A percentile compares a stretch with the other conserved stretches of the same genome.
Evolutionary conservation across 805 yeast species (phyloP).

Genomic region (Candida ovalis): DNA sequence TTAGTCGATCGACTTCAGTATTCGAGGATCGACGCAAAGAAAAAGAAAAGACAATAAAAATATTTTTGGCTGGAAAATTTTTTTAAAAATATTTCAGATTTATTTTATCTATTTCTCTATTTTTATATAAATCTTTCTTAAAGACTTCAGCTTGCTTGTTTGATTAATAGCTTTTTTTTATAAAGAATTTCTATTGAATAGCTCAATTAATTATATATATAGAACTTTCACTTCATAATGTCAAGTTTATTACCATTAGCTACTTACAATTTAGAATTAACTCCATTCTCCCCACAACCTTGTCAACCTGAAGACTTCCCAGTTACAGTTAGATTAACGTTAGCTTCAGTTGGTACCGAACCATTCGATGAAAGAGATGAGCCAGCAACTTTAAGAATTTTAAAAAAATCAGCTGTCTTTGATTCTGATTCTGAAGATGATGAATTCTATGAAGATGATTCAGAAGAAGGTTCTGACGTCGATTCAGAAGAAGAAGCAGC

Average conservation of each 20-base stretch:
- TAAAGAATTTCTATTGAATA: neutral
- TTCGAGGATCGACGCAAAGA: neutral
- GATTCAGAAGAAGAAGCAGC: slow-evolving; percentile 33
- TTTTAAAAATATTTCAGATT: neutral
- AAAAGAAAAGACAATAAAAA: neutral
- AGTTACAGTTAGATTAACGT: slow-evolving; percentile 82
- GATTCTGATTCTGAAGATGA: slow-evolving; percentile 47
- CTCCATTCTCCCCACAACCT: slow-evolving; percentile 84
- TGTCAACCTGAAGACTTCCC: slow-evolving; percentile 87
- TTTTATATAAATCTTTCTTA: neutral
- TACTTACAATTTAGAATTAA: slow-evolving; percentile 77
- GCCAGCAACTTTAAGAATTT: slow-evolving; percentile 87
- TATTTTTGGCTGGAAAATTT: neutral
- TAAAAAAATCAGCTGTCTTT: slow-evolving; percentile 55
- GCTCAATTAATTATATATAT: neutral
- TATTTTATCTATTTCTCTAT: neutral
- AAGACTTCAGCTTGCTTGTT: neutral
- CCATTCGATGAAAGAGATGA: slow-evolving; percentile 73
- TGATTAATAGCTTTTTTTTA: neutral
- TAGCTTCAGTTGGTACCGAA: slow-evolving; percentile 94
- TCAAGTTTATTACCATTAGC: slow-evolving; percentile 77
- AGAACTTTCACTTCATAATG: slow-evolving; percentile 36
- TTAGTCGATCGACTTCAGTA: neutral
- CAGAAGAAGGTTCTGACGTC: slow-evolving; percentile 39
- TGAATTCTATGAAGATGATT: slow-evolving; percentile 41